Percentiles rank a stretch among this genome's conserved stretches.
phyloP scores from a whole-genome alignment of 1,284 basidiomycete genomes.

The Moesziomyces parantarcticus region DNA sequence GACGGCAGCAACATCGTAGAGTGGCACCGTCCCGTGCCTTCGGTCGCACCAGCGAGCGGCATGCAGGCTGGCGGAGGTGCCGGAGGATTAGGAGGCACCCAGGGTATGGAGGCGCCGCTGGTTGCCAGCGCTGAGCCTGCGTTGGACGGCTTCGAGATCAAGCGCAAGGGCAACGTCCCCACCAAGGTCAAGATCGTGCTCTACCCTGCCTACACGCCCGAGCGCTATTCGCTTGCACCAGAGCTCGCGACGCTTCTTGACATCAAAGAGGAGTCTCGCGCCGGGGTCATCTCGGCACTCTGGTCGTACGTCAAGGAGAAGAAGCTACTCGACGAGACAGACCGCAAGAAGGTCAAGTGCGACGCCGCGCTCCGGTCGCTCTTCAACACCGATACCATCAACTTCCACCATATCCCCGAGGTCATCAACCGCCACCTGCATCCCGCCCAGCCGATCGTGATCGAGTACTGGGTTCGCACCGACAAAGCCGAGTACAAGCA shows the following conservation, averaged over 20 bases:
- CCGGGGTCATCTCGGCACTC: constrained; percentile 82
- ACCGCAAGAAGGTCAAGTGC: constrained; percentile 80
- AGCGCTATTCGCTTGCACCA: constrained; percentile 82
- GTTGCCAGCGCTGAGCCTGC: constrained; percentile 62
- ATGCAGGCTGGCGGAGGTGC: constrained; percentile 61
- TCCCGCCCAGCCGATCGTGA: constrained; percentile 82
- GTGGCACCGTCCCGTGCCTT: constrained; percentile 70
- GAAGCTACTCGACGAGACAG: constrained; percentile 88
- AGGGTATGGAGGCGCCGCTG: constrained; percentile 56
- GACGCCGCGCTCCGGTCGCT: constrained; percentile 71
- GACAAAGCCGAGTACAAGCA: constrained; percentile 67
- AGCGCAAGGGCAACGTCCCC: constrained; percentile 81
- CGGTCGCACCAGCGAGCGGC: constrained; percentile 50
- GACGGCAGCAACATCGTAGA: constrained; percentile 69
- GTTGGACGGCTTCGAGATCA: constrained; percentile 86
- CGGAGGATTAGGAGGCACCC: constrained; percentile 48
- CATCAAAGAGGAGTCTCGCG: constrained; percentile 85
- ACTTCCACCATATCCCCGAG: constrained; percentile 86
- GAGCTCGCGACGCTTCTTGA: constrained; percentile 82
- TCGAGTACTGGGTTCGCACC: constrained; percentile 76
- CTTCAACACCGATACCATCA: constrained; percentile 72
- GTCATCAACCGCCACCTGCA: constrained; percentile 82
- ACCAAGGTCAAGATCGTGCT: constrained; percentile 83
- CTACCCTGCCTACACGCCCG: constrained; percentile 85
- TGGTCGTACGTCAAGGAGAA: constrained; percentile 94